Base-by-base conservation (phyloP, 176 grass and related monocot genomes). In the Pharus latifolius region DNA sequence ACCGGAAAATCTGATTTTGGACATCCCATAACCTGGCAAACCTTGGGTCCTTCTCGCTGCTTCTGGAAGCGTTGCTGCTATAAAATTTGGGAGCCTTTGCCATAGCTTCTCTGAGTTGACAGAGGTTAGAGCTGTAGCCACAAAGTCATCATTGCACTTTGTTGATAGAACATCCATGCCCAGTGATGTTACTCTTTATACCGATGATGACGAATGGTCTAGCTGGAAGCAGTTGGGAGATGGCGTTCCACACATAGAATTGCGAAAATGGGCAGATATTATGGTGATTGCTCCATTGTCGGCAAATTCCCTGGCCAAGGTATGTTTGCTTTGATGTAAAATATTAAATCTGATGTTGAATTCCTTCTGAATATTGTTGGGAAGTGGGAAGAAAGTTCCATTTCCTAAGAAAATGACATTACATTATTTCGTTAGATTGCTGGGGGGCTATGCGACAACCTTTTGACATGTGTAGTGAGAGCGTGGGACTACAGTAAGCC, bases 281-380 rank as follows among this genome's bases (percentile, higher is more conserved):
- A 76, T 87, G 77, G 58, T 87, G 13, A 65, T 87, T 26, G 84
- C 77, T 0, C 84, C 78, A 52, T 23, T 87, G 26, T 87, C 84
- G 8, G 84, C 84, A 57, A 87, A 87, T 54, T 77, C 84, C 28
- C 78, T 87, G 23, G 84, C 84, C n/a, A 87, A 87, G 84, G 84
- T 87, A 65, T 42, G 14, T 11, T 14, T 37, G 7, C 35, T 9
- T n/a, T n/a, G n/a, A n/a, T n/a, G n/a, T n/a, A n/a, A n/a, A n/a
- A n/a, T n/a, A n/a, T n/a, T n/a, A n/a, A n/a, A n/a, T n/a, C n/a
- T n/a, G n/a, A n/a, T n/a, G n/a, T n/a, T n/a, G n/a, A n/a, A n/a
- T n/a, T n/a, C n/a, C n/a, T n/a, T n/a, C n/a, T n/a, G n/a, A n/a
- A n/a, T n/a, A n/a, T n/a, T n/a, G n/a, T n/a, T n/a, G n/a, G n/a